phyloP scores from a whole-genome alignment of 2,329 filamentous ascomycete genomes.

The Cladosporium sp. region DNA sequence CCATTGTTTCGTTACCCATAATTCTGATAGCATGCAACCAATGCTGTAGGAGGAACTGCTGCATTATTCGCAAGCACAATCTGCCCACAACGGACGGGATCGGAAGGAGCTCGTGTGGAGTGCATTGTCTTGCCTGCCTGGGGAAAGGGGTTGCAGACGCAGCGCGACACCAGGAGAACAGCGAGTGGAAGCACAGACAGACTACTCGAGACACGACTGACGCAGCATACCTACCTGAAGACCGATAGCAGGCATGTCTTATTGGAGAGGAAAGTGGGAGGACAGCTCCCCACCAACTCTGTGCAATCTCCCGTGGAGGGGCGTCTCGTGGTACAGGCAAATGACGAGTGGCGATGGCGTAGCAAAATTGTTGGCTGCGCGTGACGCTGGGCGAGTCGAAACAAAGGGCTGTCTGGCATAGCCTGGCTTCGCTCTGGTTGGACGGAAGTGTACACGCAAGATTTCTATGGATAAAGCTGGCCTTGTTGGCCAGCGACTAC shows the following conservation, averaged over 20 bases:
- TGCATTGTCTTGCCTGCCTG: slow-evolving; percentile 1
- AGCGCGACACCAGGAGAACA: slow-evolving; percentile 1
- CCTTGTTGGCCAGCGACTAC: not conserved
- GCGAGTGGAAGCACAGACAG: not conserved
- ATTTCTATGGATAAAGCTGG: not conserved
- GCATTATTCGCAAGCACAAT: not conserved
- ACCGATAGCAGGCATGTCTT: slow-evolving; percentile 8
- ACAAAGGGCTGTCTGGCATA: slow-evolving; percentile 3
- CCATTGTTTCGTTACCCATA: too few relatives aligned
- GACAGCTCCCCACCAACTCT: slow-evolving; percentile 2
- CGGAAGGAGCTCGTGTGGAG: slow-evolving; percentile 8
- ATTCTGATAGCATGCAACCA: not conserved
- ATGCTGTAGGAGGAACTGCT: not conserved
- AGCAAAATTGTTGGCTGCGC: not conserved
- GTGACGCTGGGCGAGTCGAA: slow-evolving; percentile 6
- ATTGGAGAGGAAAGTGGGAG: slow-evolving; percentile 1
- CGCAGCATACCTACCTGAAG: slow-evolving; percentile 9
- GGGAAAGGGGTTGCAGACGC: slow-evolving; percentile 11
- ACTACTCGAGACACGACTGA: slow-evolving; percentile 6
- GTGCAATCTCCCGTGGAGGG: slow-evolving; percentile 9
- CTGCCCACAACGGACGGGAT: not conserved
- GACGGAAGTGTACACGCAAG: not conserved
- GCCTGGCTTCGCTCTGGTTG: not conserved
- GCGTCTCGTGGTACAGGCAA: slow-evolving; percentile 9
- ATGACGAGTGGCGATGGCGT: slow-evolving; percentile 4